Percentiles rank a stretch among this genome's conserved stretches.
Conservation (phyloP, 768 basidiomycete genomes). For the Tricholoma sp. region DNA sequence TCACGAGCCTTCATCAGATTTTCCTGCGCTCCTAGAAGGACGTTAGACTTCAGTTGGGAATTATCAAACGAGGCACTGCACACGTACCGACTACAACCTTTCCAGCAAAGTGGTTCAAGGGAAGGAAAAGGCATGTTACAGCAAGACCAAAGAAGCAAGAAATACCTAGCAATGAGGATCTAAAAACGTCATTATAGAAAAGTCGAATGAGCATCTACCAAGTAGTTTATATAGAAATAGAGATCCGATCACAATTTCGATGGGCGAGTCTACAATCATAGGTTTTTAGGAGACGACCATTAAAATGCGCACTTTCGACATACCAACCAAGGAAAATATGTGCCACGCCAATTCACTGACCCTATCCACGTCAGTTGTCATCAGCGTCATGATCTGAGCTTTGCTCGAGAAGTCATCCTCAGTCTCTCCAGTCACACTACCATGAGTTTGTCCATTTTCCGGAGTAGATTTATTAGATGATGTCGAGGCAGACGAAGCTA, state of each 20-base stretch:
- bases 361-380: slow-evolving; percentile 93
- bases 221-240: slow-evolving; percentile 74
- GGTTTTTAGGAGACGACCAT: not conserved
- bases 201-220: slow-evolving; percentile 34
- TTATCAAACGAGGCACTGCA: not conserved
- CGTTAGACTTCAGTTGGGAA: not conserved
- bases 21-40: slow-evolving; percentile 52
- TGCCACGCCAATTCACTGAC: slow-evolving; percentile 83
- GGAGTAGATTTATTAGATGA: not conserved
- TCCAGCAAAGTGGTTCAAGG: slow-evolving; percentile 81
- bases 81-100: slow-evolving; percentile 55
- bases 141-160: slow-evolving; percentile 77
- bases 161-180: slow-evolving; percentile 31
- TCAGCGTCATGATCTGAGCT: slow-evolving; percentile 87
- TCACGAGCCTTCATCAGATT: slow-evolving; percentile 92
- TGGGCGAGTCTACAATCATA: slow-evolving; percentile 55
- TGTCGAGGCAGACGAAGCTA: slow-evolving; percentile 56
- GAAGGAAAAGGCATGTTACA: slow-evolving; percentile 65
- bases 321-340: slow-evolving; percentile 68
- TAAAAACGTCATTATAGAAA: not conserved
- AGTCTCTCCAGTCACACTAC: slow-evolving; percentile 8
- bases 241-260: slow-evolving; percentile 72
- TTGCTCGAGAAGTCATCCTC: slow-evolving; percentile 61
- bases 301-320: not conserved
- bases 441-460: not conserved